These are phyloP conservation scores for Colletotrichum zoysiae DNA, from an alignment of 2,329 filamentous ascomycete species.

Conservation along the genomic window DNA sequence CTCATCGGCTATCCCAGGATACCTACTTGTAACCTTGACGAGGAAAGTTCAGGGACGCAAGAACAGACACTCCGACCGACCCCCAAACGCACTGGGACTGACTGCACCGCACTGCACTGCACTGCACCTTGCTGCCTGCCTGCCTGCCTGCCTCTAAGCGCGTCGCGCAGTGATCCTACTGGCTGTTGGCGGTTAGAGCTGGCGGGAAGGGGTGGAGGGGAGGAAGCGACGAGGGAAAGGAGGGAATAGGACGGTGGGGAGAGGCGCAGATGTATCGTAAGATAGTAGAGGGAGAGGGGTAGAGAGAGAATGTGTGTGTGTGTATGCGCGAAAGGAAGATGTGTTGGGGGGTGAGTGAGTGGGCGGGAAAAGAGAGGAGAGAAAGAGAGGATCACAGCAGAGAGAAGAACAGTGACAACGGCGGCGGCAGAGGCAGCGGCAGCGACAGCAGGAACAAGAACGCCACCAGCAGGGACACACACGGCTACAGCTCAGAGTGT, in stretches of 20 bases:
- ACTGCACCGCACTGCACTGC: no score
- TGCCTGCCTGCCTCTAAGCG: slow-evolving; percentile 48
- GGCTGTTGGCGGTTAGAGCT: slow-evolving; percentile 43
- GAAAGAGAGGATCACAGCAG: slow-evolving; percentile 5
- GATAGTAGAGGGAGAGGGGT: neutral
- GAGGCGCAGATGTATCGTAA: neutral
- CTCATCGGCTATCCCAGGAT: slow-evolving; percentile 13
- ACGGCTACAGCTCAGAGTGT: neutral
- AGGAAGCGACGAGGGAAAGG: slow-evolving; percentile 18
- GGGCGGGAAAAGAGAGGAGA: neutral
- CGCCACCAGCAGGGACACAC: slow-evolving; percentile 4
- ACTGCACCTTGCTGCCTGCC: slow-evolving; percentile 37
- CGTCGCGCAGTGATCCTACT: slow-evolving; percentile 52
- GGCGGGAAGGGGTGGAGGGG: slow-evolving; percentile 21
- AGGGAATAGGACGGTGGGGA: slow-evolving; percentile 2
- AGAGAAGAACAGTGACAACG: neutral
- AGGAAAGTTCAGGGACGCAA: slow-evolving; percentile 19
- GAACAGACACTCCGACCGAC: slow-evolving; percentile 36
- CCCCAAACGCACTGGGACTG: slow-evolving; percentile 33
- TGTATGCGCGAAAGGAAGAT: neutral
- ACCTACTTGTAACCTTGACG: slow-evolving; percentile 27
- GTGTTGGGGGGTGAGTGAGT: slow-evolving; percentile 1
- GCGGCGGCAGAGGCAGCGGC: neutral
- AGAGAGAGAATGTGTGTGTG: no score
- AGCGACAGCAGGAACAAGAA: slow-evolving; percentile 6